Conservation (phyloP, 2,329 filamentous ascomycete genomes). For the Ophiostoma ips region DNA sequence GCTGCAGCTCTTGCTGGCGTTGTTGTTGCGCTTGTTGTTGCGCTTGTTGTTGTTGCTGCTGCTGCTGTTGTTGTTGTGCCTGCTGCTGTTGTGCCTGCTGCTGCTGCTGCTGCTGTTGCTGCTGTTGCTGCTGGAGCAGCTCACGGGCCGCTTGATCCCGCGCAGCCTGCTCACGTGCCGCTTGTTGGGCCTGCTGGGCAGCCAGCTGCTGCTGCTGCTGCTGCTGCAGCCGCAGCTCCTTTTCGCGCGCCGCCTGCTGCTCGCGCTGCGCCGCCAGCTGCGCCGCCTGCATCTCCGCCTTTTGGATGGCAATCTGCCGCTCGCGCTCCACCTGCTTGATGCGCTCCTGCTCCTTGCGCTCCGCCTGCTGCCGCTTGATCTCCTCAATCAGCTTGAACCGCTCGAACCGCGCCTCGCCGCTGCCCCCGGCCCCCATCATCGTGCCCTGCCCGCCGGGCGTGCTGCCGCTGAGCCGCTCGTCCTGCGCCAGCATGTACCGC, state of each 20-base stretch:
- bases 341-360: constrained; percentile 66
- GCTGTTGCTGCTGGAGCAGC: constrained; percentile 18
- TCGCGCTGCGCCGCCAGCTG: constrained; percentile 17
- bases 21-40: too few species aligned
- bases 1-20: too few species aligned
- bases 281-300: constrained; percentile 17
- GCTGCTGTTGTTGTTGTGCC: constrained; percentile 18
- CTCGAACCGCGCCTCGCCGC: constrained; percentile 71
- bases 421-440: constrained; percentile 45
- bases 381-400: constrained; percentile 83
- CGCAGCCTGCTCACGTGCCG: constrained; percentile 6
- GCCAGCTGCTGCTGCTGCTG: constrained; percentile 22
- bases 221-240: constrained; percentile 27
- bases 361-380: constrained; percentile 64
- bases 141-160: constrained; percentile 23
- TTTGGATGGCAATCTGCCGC: constrained; percentile 32
- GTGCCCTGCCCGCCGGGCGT: constrained; percentile 42
- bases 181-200: constrained; percentile 16
- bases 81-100: constrained; percentile 23
- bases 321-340: constrained; percentile 48
- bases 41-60: constrained; percentile 22
- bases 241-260: constrained; percentile 23
- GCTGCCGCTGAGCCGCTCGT: constrained; percentile 60
- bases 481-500: constrained; percentile 81
- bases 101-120: constrained; percentile 16